Conservation (phyloP, 2,329 filamentous ascomycete species). For the Fusarium drepaniforme region DNA sequence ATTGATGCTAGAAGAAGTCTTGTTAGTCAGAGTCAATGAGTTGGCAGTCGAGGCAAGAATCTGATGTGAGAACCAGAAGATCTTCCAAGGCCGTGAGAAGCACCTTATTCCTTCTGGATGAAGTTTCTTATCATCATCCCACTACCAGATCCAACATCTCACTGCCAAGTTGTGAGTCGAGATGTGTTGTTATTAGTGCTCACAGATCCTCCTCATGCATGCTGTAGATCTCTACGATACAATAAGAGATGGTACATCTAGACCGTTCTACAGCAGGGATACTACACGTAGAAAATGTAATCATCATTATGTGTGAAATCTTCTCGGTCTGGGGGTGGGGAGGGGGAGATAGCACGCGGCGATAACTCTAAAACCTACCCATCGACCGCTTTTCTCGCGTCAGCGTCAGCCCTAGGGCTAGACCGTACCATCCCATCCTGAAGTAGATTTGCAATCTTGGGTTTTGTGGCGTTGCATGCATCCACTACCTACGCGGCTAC, state of each 20-base stretch:
- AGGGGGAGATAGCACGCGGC: conserved; percentile 28
- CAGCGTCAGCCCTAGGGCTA: conserved; percentile 40
- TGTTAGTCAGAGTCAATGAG: neutral
- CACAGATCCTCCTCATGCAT: conserved; percentile 18
- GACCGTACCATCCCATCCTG: conserved; percentile 13
- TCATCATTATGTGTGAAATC: neutral
- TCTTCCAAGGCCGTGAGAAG: neutral
- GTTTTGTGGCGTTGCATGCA: neutral
- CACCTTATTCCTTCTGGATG: neutral
- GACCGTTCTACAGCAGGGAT: neutral
- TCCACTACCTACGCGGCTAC: neutral
- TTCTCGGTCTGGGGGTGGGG: neutral
- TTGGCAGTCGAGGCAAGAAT: conserved; percentile 5
- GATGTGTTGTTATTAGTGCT: conserved; percentile 21
- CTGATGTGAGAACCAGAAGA: conserved; percentile 1
- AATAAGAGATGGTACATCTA: neutral
- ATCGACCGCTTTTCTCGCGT: neutral
- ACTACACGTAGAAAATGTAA: neutral
- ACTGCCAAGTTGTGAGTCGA: neutral
- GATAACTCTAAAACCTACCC: conserved; percentile 40
- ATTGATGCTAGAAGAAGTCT: too few relatives aligned
- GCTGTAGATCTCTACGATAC: neutral
- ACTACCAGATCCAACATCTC: neutral
- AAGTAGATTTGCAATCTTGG: neutral
- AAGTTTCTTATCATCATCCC: neutral